Conservation (phyloP, 2,329 filamentous ascomycete genomes). For the Keithomyces neogunnii region DNA sequence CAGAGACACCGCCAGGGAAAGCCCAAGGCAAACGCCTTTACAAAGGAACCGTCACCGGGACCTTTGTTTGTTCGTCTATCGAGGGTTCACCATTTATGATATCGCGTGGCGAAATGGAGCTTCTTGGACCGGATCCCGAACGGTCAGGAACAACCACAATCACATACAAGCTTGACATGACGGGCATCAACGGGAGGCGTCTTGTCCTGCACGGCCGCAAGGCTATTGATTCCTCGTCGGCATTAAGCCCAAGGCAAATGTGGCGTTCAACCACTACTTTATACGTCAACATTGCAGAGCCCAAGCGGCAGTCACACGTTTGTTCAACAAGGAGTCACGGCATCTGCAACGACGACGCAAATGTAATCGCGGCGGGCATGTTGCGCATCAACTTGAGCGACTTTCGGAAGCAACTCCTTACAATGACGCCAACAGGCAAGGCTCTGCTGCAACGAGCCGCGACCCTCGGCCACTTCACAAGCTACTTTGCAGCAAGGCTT, state of each 20-base stretch:
- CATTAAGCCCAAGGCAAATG: conserved; percentile 45
- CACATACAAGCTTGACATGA: conserved; percentile 54
- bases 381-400: conserved; percentile 44
- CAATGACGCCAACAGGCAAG: conserved; percentile 41
- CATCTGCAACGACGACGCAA: neutral
- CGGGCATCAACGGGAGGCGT: conserved; percentile 39
- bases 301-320: neutral
- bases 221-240: conserved; percentile 50
- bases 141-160: conserved; percentile 50
- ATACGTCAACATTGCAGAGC: conserved; percentile 49
- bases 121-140: conserved; percentile 45
- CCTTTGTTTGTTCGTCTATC: conserved; percentile 32
- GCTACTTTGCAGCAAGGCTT: conserved; percentile 47
- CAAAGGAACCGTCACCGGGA: conserved; percentile 42
- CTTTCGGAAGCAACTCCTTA: conserved; percentile 46
- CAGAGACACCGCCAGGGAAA: neutral
- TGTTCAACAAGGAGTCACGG: neutral
- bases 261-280: conserved; percentile 56
- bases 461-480: conserved; percentile 42
- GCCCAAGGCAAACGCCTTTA: neutral
- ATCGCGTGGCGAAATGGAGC: conserved; percentile 45
- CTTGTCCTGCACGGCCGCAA: conserved; percentile 56
- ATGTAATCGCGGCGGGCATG: conserved; percentile 42
- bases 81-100: conserved; percentile 52
- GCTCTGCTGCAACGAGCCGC: conserved; percentile 33